phyloP scores from a whole-genome alignment of 352 stramenopile species.

The Thalassiosira ordinaria region DNA sequence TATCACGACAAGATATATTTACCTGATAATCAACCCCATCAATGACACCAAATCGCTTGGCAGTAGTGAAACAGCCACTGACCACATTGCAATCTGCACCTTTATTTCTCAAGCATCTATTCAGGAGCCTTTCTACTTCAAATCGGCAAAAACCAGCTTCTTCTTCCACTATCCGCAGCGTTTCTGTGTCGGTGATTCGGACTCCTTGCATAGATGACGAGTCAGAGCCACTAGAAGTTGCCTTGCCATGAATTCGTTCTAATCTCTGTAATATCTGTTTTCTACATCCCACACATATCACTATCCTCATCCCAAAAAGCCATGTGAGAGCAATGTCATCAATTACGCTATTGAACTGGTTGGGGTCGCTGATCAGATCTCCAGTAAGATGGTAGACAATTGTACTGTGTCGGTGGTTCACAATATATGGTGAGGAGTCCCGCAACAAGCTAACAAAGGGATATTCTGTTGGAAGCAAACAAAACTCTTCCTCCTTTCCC shows the following conservation, averaged over 20 bases:
- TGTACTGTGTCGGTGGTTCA: slow-evolving; percentile 92
- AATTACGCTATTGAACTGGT: slow-evolving; percentile 86
- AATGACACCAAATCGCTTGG: slow-evolving; percentile 71
- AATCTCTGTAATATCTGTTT: slow-evolving; percentile 90
- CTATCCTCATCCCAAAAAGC: slow-evolving; percentile 94
- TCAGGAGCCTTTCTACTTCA: slow-evolving; percentile 85
- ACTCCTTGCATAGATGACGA: slow-evolving; percentile 35
- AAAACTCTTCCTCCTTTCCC: slow-evolving; percentile 28
- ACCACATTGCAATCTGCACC: slow-evolving; percentile 89
- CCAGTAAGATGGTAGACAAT: slow-evolving; percentile 95
- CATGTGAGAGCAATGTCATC: slow-evolving; percentile 94
- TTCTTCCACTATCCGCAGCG: slow-evolving; percentile 92
- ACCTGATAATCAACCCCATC: slow-evolving; percentile 71
- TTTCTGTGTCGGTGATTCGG: slow-evolving; percentile 67
- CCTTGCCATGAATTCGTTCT: slow-evolving; percentile 31
- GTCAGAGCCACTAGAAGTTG: slow-evolving; percentile 4
- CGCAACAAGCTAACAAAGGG: slow-evolving; percentile 87
- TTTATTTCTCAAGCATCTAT: slow-evolving; percentile 70
- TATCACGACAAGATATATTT: slow-evolving; percentile 2
- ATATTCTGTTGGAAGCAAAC: slow-evolving; percentile 50
- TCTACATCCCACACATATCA: slow-evolving; percentile 92
- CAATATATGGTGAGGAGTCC: slow-evolving; percentile 94
- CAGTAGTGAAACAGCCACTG: slow-evolving; percentile 95
- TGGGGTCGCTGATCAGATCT: slow-evolving; percentile 83
- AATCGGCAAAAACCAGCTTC: slow-evolving; percentile 88